Conservation (phyloP, 2,329 filamentous ascomycete genomes). For the Trichoderma sp. region DNA sequence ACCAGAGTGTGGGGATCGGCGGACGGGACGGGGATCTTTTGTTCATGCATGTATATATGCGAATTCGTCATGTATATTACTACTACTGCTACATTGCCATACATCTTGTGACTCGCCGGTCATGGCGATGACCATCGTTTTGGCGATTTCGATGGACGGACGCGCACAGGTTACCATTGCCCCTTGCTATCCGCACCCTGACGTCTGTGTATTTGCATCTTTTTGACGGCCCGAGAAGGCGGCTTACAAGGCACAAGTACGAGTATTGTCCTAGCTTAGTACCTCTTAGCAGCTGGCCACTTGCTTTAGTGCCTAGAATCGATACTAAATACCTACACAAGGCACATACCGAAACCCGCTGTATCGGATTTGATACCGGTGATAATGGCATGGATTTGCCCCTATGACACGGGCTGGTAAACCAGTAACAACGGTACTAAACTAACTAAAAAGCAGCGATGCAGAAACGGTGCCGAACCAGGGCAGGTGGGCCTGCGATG, state of each 20-base stretch:
- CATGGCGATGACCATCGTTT: not conserved
- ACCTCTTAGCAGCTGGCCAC: not conserved
- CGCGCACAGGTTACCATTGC: not conserved
- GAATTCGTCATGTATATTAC: slow-evolving; percentile 10
- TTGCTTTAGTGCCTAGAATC: not conserved
- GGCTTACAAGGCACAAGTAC: not conserved
- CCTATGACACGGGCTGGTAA: not conserved
- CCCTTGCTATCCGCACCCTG: not conserved
- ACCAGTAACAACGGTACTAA: not conserved
- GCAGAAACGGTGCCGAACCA: slow-evolving; percentile 11
- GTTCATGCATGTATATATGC: slow-evolving; percentile 15
- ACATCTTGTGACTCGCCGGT: slow-evolving; percentile 1
- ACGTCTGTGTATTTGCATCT: not conserved
- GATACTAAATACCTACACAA: not conserved
- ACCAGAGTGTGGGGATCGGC: slow-evolving; percentile 4
- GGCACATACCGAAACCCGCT: not conserved
- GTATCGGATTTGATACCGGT: not conserved
- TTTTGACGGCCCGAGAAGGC: not conserved
- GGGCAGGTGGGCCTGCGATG: slow-evolving; percentile 7
- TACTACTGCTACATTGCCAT: not conserved
- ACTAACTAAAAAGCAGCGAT: not conserved
- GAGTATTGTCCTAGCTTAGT: not conserved
- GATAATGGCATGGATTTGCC: not conserved
- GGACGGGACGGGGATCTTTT: slow-evolving; percentile 9
- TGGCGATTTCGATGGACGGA: not conserved